Base-by-base conservation (phyloP, 352 stramenopile genomes). In the Globisporangium polare region DNA sequence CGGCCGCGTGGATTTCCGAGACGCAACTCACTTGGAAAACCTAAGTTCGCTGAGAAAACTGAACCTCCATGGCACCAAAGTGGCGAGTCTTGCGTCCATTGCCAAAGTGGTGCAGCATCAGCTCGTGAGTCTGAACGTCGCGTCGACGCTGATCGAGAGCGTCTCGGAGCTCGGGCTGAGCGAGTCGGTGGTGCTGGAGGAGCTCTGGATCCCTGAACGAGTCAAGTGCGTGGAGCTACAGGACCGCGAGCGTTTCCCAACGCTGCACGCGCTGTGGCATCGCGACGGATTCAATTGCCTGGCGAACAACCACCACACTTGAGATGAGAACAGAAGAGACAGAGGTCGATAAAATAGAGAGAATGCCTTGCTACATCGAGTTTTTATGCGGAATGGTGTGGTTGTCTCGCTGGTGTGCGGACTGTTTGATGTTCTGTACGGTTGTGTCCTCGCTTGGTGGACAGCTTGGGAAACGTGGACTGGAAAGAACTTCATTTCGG, bases 221-320 rank as follows among this genome's bases (percentile, higher is more conserved):
- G 67, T 71, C 0, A 64, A 82, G 43, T 89, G 79, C 62, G 57
- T 62, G 0, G 46, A 63, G 20, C 71, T 89, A 37, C 79, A 81
- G 43, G 64, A 75, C 47, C 15, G 65, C n/a, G 64, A 26, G 29
- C 69, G 67, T 45, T 88, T 86, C 65, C 77, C 75, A 18, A 53
- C 62, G 26, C 69, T 89, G 17, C 69, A 71, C 20, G 58, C 71
- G 18, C 78, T 89, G 58, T 89, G 79, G 79, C 79, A 89, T 43
- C 68, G 77, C 17, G 72, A 89, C 37, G 72, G 77, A 50, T 86
- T 82, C 73, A 89, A 84, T 58, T 89, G 77, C 41, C 71, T 89
- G 6, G 86, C 75, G 77, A 87, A 68, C 49, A 71, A 76, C 61
- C 78, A 88, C 65, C 71, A 70, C n/a, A n/a, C n/a, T n/a, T n/a